Conservation (phyloP, 1,284 basidiomycete genomes). For the Puccinia brachypodii region DNA sequence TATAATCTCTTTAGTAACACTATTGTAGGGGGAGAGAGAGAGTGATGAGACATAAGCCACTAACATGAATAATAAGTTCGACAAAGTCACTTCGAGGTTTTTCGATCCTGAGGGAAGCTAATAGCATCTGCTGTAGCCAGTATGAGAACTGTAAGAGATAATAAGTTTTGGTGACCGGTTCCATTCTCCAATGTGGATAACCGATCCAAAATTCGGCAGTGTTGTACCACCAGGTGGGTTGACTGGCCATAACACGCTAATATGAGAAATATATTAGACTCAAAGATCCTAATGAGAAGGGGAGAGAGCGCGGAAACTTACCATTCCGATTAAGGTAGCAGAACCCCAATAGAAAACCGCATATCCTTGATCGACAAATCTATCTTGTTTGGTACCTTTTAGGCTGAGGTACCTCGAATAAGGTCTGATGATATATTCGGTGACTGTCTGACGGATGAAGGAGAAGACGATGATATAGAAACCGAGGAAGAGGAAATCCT, state of each 20-base stretch:
- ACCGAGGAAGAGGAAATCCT: conserved; percentile 77
- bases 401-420: conserved; percentile 73
- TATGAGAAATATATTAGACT: conserved; percentile 22
- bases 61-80: conserved; percentile 71
- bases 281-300: conserved; percentile 27
- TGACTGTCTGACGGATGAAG: conserved; percentile 77
- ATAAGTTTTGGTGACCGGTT: conserved; percentile 79
- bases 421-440: conserved; percentile 69
- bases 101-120: conserved; percentile 79
- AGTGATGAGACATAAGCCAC: conserved; percentile 47
- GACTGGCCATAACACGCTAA: conserved; percentile 75
- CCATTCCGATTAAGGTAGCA: conserved; percentile 73
- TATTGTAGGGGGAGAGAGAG: background rate
- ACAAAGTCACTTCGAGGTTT: conserved; percentile 89
- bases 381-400: conserved; percentile 67
- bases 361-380: conserved; percentile 89
- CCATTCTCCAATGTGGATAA: conserved; percentile 68
- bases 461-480: conserved; percentile 92
- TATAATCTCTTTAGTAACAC: too few species aligned
- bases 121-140: conserved; percentile 90
- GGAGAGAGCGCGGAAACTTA: conserved; percentile 59
- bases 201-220: conserved; percentile 56
- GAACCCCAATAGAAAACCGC: conserved; percentile 75
- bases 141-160: conserved; percentile 78
- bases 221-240: conserved; percentile 66